Conservation (phyloP, 306 rosid genomes). For the Inga leiocalycina region DNA sequence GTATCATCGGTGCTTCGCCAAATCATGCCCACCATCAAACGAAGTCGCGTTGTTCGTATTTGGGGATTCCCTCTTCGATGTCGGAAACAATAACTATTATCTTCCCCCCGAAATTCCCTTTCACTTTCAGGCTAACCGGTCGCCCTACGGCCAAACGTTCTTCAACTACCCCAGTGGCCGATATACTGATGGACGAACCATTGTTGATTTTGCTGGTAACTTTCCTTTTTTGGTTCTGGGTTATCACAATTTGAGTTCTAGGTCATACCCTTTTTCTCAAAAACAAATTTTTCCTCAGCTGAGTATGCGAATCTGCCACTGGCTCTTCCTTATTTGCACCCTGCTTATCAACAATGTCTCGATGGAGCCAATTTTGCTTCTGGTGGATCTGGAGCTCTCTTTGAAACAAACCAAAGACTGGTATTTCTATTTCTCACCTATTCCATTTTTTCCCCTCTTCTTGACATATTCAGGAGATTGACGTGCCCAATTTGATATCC, state of each 20-base stretch:
- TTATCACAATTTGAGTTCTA: neutral
- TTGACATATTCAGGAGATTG: too few species aligned
- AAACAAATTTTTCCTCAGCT: constrained; percentile 36
- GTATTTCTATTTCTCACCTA: neutral
- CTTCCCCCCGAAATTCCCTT: neutral
- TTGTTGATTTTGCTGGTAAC: neutral
- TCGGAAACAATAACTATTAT: neutral
- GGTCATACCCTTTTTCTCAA: neutral
- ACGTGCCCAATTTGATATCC: too few species aligned
- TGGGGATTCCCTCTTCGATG: neutral
- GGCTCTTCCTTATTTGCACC: constrained; percentile 45
- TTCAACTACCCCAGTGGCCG: neutral
- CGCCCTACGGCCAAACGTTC: neutral
- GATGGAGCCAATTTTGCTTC: constrained; percentile 69
- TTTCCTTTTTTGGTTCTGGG: neutral
- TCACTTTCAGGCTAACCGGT: neutral
- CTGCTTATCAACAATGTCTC: constrained; percentile 16
- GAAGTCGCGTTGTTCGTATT: neutral
- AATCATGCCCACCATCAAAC: neutral
- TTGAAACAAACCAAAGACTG: constrained; percentile 44
- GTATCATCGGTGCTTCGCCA: neutral
- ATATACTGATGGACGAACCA: neutral
- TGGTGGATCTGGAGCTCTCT: constrained; percentile 63
- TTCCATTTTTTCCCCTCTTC: too few species aligned
- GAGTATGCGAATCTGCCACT: constrained; percentile 49